phyloP scores from a whole-genome alignment of 176 grass and related monocot species.

The Lolium multiflorum region DNA sequence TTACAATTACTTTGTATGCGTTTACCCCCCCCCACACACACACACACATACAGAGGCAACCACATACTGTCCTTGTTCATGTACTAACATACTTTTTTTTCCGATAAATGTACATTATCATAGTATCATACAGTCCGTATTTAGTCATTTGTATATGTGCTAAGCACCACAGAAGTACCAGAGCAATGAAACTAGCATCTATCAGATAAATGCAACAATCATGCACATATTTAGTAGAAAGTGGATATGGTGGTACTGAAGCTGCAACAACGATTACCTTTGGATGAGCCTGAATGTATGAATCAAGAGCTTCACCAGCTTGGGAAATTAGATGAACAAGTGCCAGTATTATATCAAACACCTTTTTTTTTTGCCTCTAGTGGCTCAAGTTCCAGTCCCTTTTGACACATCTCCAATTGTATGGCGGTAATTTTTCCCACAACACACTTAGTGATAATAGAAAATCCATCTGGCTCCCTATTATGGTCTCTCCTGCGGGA shows the following conservation, averaged over 20 bases:
- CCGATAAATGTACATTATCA: no score
- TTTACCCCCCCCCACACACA: no score
- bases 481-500: no score
- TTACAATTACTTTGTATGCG: no score
- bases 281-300: constrained; percentile 27
- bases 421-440: background rate
- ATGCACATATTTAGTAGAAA: background rate
- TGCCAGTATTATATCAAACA: background rate
- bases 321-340: constrained; percentile 9
- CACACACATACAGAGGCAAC: no score
- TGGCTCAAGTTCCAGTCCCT: background rate
- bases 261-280: background rate
- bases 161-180: no score
- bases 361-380: background rate
- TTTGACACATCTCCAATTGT: background rate
- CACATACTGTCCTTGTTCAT: no score
- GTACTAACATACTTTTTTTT: no score
- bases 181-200: no score
- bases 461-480: background rate
- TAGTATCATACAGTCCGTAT: no score
- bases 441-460: background rate
- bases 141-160: no score
- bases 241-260: background rate
- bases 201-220: no score
- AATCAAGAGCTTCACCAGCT: constrained; percentile 43